Evolutionary conservation across 345 rosid genomes (phyloP), one percentile per base, ranked within the genome.

Genomic region (Lumnitzera racemosa): DNA sequence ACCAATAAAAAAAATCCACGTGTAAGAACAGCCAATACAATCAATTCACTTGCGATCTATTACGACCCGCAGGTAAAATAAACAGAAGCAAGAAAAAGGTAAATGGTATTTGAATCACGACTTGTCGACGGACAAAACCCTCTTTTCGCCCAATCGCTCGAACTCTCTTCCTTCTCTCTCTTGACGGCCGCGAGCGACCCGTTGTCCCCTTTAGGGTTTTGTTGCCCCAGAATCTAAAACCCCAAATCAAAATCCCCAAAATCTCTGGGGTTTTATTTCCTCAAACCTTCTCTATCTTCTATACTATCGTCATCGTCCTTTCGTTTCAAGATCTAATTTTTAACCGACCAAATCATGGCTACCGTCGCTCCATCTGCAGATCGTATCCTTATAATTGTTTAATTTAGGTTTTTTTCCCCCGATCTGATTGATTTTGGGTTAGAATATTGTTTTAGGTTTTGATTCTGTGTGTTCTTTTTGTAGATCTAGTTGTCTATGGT

Each of bases 31-130:
- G 1, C 43, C 43, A 36, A 36, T 36, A 36, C 0, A 36, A 36
- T 4, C 9, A 36, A 36, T 1, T 36, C 1, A 4, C 2, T 6
- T 36, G 2, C 0, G 7, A 36, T 1, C 43, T 9, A 4, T 9
- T 36, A 9, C 7, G 10, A 31, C 52, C 61, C 4, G 61, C 57
- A 52, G 74, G 69, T 70, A 29, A 3, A 25, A 14, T 46, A 17
- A 15, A 9, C 15, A 20, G 6, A 6, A 15, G 11, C 11, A 24
- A 13, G 20, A 47, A 36, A 29, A 49, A 43, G 67, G 73, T 74
- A 72, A 83, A 79, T 57, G 76, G 71, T 84, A 84, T 85, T 85
- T 81, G 83, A 79, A 76, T 79, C 83, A 72, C 77, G 72, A 55
- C 76, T 64, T 53, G 50, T 14, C 61, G 61, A 50, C 61, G 66